phyloP scores from a whole-genome alignment of 768 basidiomycete species.

The Russula compacta region DNA sequence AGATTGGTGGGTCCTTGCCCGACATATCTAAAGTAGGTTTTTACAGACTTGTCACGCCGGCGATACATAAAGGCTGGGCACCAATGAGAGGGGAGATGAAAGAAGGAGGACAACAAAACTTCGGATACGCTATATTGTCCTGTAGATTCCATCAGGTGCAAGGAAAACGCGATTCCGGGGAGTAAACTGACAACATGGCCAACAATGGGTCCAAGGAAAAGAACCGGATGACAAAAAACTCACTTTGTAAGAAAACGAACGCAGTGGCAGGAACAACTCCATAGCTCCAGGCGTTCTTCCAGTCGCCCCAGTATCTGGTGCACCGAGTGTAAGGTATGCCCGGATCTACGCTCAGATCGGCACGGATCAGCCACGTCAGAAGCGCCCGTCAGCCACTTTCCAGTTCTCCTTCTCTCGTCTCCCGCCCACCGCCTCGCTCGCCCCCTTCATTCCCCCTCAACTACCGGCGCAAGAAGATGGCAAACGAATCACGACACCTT shows the following conservation, averaged over 20 bases:
- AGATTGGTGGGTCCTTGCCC: background rate
- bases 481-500: too few species aligned
- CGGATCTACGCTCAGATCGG: too few species aligned
- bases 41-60: slow-evolving; percentile 74
- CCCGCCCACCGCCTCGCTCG: too few species aligned
- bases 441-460: too few species aligned
- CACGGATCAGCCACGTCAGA: too few species aligned
- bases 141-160: slow-evolving; percentile 88
- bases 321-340: too few species aligned
- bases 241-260: slow-evolving; percentile 83
- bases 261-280: slow-evolving; percentile 81
- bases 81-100: slow-evolving; percentile 82
- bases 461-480: too few species aligned
- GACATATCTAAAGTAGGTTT: background rate
- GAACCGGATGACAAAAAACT: slow-evolving; percentile 19
- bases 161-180: slow-evolving; percentile 84
- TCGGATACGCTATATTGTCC: slow-evolving; percentile 85
- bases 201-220: background rate
- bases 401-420: too few species aligned
- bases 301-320: slow-evolving; percentile 76
- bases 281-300: slow-evolving; percentile 90
- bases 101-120: slow-evolving; percentile 72
- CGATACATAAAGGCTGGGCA: slow-evolving; percentile 86
- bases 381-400: too few species aligned
- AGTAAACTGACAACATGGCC: slow-evolving; percentile 44